Conservation (phyloP, 352 stramenopile species). For the Globisporangium echinulatum region DNA sequence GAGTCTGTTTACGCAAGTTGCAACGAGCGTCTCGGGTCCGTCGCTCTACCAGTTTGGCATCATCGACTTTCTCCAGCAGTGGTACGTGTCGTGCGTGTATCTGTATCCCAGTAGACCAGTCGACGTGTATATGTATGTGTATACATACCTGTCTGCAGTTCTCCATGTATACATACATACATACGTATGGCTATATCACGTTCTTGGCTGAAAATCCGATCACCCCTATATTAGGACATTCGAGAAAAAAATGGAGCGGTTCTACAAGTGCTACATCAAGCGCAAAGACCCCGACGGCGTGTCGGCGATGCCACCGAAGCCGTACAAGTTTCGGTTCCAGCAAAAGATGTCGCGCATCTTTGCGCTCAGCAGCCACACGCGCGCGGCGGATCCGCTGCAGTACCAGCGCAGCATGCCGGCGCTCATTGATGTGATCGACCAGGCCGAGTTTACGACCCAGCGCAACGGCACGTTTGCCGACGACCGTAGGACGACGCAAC, state of each 20-base stretch:
- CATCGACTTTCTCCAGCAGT: slow-evolving; percentile 90
- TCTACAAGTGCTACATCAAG: slow-evolving; percentile 88
- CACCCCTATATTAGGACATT: slow-evolving; percentile 49
- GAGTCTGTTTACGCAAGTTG: slow-evolving; percentile 67
- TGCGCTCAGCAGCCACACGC: slow-evolving; percentile 55
- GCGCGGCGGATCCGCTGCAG: slow-evolving; percentile 47
- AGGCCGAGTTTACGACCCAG: slow-evolving; percentile 58
- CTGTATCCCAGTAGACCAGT: background rate
- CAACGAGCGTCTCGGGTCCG: slow-evolving; percentile 80
- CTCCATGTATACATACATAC: background rate
- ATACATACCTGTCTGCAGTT: background rate
- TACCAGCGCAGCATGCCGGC: slow-evolving; percentile 74
- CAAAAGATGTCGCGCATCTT: slow-evolving; percentile 89
- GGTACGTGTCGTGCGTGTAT: slow-evolving; percentile 29
- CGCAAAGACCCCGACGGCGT: slow-evolving; percentile 84
- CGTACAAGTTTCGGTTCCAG: slow-evolving; percentile 90
- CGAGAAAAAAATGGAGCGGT: slow-evolving; percentile 88
- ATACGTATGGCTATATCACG: background rate
- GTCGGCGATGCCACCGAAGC: slow-evolving; percentile 81
- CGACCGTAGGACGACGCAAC: slow-evolving; percentile 30
- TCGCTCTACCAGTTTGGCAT: slow-evolving; percentile 90
- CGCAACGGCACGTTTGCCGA: slow-evolving; percentile 51
- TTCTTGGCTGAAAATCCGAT: background rate
- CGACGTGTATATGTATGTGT: background rate
- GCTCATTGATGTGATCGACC: slow-evolving; percentile 76